Percentiles rank a stretch among this genome's conserved stretches.
Evolutionary conservation across 2,329 filamentous ascomycete species (phyloP).

Genomic region (Colletotrichum nymphaeae): DNA sequence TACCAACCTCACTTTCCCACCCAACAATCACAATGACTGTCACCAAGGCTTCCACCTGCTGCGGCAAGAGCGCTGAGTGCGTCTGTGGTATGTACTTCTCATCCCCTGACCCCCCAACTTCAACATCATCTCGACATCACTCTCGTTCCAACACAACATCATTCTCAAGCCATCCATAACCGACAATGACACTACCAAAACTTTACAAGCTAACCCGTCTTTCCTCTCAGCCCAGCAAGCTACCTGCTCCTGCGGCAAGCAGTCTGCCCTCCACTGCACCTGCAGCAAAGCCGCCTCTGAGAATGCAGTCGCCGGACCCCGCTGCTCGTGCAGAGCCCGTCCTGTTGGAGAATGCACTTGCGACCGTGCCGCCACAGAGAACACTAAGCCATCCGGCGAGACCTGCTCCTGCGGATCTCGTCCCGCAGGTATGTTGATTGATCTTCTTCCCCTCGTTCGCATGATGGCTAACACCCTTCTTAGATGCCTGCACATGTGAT

Average conservation of each 20-base stretch:
- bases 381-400: slow-evolving; percentile 67
- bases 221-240: slow-evolving; percentile 66
- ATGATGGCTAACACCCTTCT: slow-evolving; percentile 1
- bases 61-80: slow-evolving; percentile 64
- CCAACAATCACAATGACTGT: slow-evolving; percentile 45
- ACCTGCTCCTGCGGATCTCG: slow-evolving; percentile 84
- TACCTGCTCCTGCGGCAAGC: slow-evolving; percentile 90
- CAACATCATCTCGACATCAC: neutral
- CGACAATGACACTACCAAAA: neutral
- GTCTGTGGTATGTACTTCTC: slow-evolving; percentile 64
- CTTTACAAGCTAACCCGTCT: slow-evolving; percentile 9
- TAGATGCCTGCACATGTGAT: slow-evolving; percentile 84
- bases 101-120: neutral
- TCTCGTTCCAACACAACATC: neutral
- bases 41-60: slow-evolving; percentile 63
- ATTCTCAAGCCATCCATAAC: neutral
- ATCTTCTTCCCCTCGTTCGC: neutral
- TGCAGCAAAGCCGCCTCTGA: slow-evolving; percentile 82
- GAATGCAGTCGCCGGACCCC: slow-evolving; percentile 77
- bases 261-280: slow-evolving; percentile 86
- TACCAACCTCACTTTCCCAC: neutral
- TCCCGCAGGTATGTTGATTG: slow-evolving; percentile 68
- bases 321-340: slow-evolving; percentile 87
- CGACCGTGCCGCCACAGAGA: slow-evolving; percentile 77
- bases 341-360: slow-evolving; percentile 86